Evolutionary conservation across 768 basidiomycete genomes (phyloP), one percentile per base, ranked within the genome.

Genomic region (Tylopilus rubrobrunneus): DNA sequence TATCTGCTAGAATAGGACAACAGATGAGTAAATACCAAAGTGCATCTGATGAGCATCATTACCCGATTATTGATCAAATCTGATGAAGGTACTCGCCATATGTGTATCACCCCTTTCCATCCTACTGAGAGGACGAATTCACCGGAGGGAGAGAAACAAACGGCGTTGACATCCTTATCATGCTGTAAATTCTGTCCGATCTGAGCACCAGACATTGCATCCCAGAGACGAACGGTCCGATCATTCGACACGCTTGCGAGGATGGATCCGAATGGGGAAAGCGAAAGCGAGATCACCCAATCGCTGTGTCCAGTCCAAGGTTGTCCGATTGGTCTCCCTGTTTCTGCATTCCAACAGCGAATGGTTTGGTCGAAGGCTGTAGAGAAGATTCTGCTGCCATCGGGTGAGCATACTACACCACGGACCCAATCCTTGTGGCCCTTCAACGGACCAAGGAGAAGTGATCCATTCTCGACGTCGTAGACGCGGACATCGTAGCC

Each of bases 221-320:
- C 48, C 59, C 57, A 60, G 21, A 60, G 55, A 23, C 57, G 48
- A 25, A 59, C 28, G 2, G 57, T 55, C 2, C 10, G 2, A 46
- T 59, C 57, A 2, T 1, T 1, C 4, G 59, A 59, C 1, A 43
- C 48, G 2, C 57, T 60, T 0, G 53, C 59, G 5, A 60, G 57
- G 25, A 39, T 40, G 2, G 25, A 49, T 21, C 59, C 53, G n/a
- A 51, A 42, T 12, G 55, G 49, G 1, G 56, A 51, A 7, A 55
- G 52, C 3, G 50, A 21, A 10, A 56, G 19, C 0, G 42, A 48
- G 9, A 0, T 0, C n/a, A 62, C 23, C 0, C 0, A 0, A 9
- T 53, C 25, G 0, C 62, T 51, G 34, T 71, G 62, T 17, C 64
- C 31, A 52, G 3, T 14, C 62, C 62, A 58, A 0, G 48, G 54